phyloP scores from a whole-genome alignment of 345 rosid genomes.

The Bretschneidera sinensis region DNA sequence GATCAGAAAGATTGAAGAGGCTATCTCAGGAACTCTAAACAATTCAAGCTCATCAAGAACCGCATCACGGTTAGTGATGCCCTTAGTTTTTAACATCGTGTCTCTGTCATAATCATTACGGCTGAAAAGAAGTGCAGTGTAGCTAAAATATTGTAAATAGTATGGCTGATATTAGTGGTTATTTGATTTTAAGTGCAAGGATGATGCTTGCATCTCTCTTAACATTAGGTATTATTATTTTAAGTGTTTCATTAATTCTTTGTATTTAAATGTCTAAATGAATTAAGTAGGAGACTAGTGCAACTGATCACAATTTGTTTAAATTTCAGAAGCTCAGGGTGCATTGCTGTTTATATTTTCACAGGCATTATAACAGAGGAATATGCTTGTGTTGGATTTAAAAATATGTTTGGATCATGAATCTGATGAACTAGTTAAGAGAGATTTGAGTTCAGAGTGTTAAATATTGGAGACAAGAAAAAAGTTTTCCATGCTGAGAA shows the following conservation, averaged over 20 bases:
- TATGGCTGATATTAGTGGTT: background rate
- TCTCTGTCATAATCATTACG: background rate
- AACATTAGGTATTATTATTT: no score
- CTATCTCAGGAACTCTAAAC: slow-evolving; percentile 55
- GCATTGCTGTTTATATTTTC: background rate
- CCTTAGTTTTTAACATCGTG: background rate
- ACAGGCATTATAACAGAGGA: background rate
- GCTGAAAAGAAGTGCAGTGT: background rate
- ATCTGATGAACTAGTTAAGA: no score
- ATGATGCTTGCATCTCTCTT: background rate
- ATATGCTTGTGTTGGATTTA: no score
- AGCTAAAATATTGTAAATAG: background rate
- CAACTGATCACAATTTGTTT: background rate
- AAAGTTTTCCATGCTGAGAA: no score
- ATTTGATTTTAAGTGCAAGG: background rate
- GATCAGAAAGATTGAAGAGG: slow-evolving; percentile 81
- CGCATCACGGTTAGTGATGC: slow-evolving; percentile 41
- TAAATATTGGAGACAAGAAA: no score
- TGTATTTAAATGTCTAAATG: background rate
- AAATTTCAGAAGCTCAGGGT: background rate
- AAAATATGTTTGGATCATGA: no score
- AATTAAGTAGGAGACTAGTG: background rate
- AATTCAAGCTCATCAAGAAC: slow-evolving; percentile 50
- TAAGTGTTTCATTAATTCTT: background rate
- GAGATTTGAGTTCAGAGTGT: no score